These are phyloP conservation scores for Trypanosoma congolense DNA, from an alignment of 208 protist genomes.

Conservation along the genomic window DNA sequence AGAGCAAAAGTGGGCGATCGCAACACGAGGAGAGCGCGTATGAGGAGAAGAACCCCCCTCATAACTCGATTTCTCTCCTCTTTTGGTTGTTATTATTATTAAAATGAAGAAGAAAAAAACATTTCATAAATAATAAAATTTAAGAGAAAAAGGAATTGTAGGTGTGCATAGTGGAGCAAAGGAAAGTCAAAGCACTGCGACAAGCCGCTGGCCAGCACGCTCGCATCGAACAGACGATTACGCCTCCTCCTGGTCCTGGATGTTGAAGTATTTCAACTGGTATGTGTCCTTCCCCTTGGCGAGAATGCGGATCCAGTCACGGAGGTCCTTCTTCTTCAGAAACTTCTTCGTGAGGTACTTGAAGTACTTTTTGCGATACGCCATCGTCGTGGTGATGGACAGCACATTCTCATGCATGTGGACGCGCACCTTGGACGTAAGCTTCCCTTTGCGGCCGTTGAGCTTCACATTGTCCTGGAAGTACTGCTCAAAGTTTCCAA, in stretches of 20 bases:
- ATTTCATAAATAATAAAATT: constrained; percentile 9
- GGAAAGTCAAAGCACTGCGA: neutral
- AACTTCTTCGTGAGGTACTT: constrained; percentile 99
- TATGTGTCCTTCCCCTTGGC: constrained; percentile 93
- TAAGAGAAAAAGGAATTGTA: neutral
- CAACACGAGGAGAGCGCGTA: too few relatives aligned
- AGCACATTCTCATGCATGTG: constrained; percentile 90
- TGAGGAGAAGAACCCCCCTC: too few relatives aligned
- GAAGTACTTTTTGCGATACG: constrained; percentile 98
- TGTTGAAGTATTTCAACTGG: constrained; percentile 98
- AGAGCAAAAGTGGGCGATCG: too few relatives aligned
- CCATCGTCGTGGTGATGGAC: constrained; percentile 82
- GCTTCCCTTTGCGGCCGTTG: constrained; percentile 96
- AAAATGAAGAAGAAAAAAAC: constrained; percentile 14
- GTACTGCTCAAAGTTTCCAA: constrained; percentile 94
- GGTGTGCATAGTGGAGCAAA: neutral
- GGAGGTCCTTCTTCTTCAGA: constrained; percentile 98
- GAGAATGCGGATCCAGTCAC: constrained; percentile 97
- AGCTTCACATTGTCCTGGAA: constrained; percentile 97
- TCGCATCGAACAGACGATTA: constrained; percentile 10
- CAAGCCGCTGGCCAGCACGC: neutral
- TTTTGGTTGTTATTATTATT: too few relatives aligned
- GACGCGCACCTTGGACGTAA: constrained; percentile 90
- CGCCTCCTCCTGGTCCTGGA: constrained; percentile 92
- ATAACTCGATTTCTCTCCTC: too few relatives aligned